These are phyloP conservation scores for Xerophyta viscosa DNA, from an alignment of 106 monocot genomes.

Conservation along the genomic window DNA sequence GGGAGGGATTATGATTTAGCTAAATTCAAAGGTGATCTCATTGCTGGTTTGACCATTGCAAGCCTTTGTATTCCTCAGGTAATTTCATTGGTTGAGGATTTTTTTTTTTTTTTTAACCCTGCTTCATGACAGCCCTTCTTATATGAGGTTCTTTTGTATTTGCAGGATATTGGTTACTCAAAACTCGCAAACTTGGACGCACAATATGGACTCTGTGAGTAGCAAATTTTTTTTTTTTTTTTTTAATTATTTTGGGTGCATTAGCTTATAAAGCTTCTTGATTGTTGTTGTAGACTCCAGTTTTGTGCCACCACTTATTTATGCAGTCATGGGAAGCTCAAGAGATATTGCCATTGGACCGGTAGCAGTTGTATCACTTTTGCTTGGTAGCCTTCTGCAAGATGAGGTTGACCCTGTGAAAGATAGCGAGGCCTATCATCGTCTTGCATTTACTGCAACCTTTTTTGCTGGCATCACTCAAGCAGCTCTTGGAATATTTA, in stretches of 20 bases:
- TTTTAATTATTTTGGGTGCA: too few relatives aligned
- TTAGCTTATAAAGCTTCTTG: not conserved
- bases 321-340: conserved; percentile 62
- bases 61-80: conserved; percentile 98
- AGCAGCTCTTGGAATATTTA: conserved; percentile 30
- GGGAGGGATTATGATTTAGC: conserved; percentile 49
- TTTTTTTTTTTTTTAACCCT: not conserved
- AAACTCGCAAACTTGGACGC: conserved; percentile 55
- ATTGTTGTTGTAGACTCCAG: conserved; percentile 34
- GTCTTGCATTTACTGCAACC: conserved; percentile 60
- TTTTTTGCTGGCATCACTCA: conserved; percentile 55
- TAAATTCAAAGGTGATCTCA: conserved; percentile 71
- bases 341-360: conserved; percentile 71
- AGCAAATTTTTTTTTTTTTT: too few relatives aligned
- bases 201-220: conserved; percentile 74
- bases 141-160: not conserved
- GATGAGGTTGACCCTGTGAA: conserved; percentile 35
- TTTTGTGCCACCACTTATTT: conserved; percentile 55
- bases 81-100: not conserved
- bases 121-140: not conserved
- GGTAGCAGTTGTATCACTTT: conserved; percentile 54
- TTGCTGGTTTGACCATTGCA: conserved; percentile 92
- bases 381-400: conserved; percentile 43
- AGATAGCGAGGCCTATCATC: conserved; percentile 26
- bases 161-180: conserved; percentile 62